Percentiles rank a stretch among this genome's conserved stretches.
Evolutionary conservation across 495 filamentous ascomycete genomes (phyloP).

Genomic region (Aspergillus heteromorphus): DNA sequence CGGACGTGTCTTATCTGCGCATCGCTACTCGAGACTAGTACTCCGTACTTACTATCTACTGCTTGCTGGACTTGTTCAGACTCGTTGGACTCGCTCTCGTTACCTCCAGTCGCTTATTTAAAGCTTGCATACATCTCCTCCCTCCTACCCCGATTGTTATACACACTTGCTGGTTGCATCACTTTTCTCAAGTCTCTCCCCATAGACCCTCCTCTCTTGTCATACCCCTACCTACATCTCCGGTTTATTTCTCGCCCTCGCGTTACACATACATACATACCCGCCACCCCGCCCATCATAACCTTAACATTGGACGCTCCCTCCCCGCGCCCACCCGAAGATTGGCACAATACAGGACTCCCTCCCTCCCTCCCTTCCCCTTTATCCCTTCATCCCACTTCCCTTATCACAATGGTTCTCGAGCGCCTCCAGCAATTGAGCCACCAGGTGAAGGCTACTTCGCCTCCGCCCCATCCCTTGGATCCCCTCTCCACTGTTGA

Average conservation of each 20-base stretch:
- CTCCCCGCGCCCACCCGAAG: no score
- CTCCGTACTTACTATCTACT: no score
- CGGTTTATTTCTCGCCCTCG: neutral
- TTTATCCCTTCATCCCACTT: neutral
- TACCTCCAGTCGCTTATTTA: neutral
- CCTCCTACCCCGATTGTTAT: neutral
- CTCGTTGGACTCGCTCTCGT: no score
- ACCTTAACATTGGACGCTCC: neutral
- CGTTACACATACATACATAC: neutral
- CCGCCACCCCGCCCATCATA: neutral
- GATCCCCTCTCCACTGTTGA: conserved; percentile 76
- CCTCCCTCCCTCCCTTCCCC: no score
- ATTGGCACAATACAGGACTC: no score
- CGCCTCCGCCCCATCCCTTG: conserved; percentile 66
- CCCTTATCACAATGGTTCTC: conserved; percentile 52
- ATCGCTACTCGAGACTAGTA: neutral
- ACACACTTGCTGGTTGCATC: neutral
- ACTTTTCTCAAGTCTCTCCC: neutral
- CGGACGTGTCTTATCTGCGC: neutral
- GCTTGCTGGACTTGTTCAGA: no score
- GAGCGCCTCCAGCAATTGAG: conserved; percentile 65
- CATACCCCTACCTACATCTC: neutral
- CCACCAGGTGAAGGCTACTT: conserved; percentile 54
- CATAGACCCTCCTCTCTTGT: neutral
- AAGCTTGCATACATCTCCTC: neutral